Conservation (phyloP, 2,329 filamentous ascomycete genomes). For the Monilinia polystroma region DNA sequence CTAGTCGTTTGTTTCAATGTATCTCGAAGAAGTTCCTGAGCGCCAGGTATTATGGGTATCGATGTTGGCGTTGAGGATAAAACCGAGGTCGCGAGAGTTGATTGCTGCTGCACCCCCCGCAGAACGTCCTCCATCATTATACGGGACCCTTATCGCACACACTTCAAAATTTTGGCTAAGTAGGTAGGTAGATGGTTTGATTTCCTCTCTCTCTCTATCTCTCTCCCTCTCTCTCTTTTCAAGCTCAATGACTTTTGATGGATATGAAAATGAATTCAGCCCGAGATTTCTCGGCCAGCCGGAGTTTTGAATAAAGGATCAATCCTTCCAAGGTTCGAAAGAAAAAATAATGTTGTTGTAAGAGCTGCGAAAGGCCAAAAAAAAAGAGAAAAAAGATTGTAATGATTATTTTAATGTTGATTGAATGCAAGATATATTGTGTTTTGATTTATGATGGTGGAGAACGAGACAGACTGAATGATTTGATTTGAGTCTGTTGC, state of each 20-base stretch:
- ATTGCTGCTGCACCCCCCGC: constrained; percentile 29
- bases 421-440: constrained; percentile 3
- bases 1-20: constrained; percentile 16
- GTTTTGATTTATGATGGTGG: neutral
- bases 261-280: constrained; percentile 16
- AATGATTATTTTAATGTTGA: neutral
- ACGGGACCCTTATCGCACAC: constrained; percentile 21
- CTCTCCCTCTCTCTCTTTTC: neutral
- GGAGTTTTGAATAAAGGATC: neutral
- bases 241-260: neutral
- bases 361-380: neutral
- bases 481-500: too few species aligned
- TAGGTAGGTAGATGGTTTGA: neutral
- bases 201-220: neutral
- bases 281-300: constrained; percentile 22
- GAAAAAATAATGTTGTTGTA: neutral
- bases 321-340: neutral
- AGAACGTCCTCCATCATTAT: constrained; percentile 30
- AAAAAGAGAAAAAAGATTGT: neutral
- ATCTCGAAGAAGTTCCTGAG: constrained; percentile 21
- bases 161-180: constrained; percentile 2
- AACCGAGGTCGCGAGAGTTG: constrained; percentile 31
- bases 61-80: constrained; percentile 22
- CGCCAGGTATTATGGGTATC: constrained; percentile 20
- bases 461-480: neutral